Base-by-base conservation (phyloP, 108 stramenopile genomes). In the Nitzschia putrida region DNA sequence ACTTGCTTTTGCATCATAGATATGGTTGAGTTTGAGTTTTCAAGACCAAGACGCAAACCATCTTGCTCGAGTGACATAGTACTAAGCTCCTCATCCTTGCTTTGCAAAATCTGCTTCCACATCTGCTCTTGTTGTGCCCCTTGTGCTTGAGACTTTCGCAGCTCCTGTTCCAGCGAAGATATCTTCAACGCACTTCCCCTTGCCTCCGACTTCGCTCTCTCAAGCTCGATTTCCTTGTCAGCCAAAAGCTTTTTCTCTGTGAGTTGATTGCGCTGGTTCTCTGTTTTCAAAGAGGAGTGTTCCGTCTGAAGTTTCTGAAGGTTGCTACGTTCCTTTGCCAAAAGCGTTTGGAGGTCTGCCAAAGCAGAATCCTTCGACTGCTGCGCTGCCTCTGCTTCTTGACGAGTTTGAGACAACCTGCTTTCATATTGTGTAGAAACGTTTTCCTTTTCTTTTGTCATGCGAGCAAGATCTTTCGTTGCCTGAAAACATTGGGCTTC, bases 401-500 rank as follows among this genome's bases (percentile, higher is more conserved):
- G 14, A 38, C 59, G 47, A 52, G 34, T 37, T 38, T 68, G 37
- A 11, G 51, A 26, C 39, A 53, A 9, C 53, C 66, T 47, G 29
- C 68, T 71, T 38, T 80, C 63, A 1, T 68, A 18, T 50, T 44
- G 43, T 3, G 47, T 6, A 23, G 50, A 53, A 10, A 29, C 40
- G 8, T 40, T n/a, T 2, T 20, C 22, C 10, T 53, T 56, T 1
- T 67, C 74, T 34, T 61, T 68, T 9, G 43, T 11, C 6, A 75
- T 24, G 38, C 66, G 51, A n/a, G 66, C 74, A 9, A 68, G 37
- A 8, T 75, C 66, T 39, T 75, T 75, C 22, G 66, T 61, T 16
- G 52, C 51, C 57, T 75, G 60, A 37, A 68, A 75, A 45, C 54
- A 54, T 24, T 75, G 44, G 2, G 66, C 66, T 25, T 75, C 59